Conservation (phyloP, 306 rosid species). For the Fragaria vesca region DNA sequence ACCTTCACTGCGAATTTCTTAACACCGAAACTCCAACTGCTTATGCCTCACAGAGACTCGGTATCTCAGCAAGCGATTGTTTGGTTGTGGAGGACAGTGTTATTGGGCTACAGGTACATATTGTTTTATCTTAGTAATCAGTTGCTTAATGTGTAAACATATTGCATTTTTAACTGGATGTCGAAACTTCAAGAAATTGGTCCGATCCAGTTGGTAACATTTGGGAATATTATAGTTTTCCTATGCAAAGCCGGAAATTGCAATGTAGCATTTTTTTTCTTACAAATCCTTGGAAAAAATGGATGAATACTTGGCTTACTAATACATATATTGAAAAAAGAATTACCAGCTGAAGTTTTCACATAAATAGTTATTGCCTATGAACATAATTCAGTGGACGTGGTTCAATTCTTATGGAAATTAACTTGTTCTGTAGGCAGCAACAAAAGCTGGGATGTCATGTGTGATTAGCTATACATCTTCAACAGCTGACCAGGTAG, state of each 20-base stretch:
- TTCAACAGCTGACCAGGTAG: slow-evolving; percentile 86
- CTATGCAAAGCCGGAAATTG: neutral
- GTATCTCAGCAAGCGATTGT: slow-evolving; percentile 58
- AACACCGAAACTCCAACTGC: slow-evolving; percentile 2
- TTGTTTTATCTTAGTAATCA: slow-evolving; percentile 1
- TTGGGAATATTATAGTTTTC: neutral
- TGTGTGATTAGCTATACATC: slow-evolving; percentile 79
- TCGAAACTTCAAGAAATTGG: neutral
- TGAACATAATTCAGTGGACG: slow-evolving; percentile 3
- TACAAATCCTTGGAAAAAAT: neutral
- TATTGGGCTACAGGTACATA: slow-evolving; percentile 80
- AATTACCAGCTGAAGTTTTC: slow-evolving; percentile 13
- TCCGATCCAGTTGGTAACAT: neutral
- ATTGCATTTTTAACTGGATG: slow-evolving; percentile 4
- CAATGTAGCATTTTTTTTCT: neutral
- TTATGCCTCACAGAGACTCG: slow-evolving; percentile 60
- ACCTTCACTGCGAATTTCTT: neutral
- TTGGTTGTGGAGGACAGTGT: slow-evolving; percentile 92
- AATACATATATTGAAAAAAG: neutral
- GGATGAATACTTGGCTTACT: neutral
- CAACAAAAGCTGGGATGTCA: slow-evolving; percentile 89
- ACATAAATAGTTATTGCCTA: slow-evolving; percentile 4
- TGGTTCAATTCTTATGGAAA: slow-evolving; percentile 12
- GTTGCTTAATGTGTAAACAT: slow-evolving; percentile 5
- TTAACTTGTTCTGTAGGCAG: slow-evolving; percentile 56